phyloP scores from a whole-genome alignment of 139 green algal species.

The Raphidocelis subcapitata region DNA sequence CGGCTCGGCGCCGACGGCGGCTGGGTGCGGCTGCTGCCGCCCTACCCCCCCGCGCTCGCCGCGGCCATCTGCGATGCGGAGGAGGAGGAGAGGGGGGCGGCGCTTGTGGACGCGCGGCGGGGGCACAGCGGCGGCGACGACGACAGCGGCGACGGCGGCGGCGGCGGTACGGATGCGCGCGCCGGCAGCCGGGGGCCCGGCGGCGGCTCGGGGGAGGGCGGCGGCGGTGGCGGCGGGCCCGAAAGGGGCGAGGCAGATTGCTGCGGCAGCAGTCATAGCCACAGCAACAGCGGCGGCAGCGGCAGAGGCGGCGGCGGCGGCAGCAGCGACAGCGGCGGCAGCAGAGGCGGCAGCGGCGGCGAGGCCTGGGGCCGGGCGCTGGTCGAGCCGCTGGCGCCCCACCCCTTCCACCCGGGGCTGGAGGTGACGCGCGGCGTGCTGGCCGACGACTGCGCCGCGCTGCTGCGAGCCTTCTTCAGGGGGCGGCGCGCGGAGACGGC shows the following conservation, averaged over 20 bases:
- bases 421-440: conserved; percentile 60
- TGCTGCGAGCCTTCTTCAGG: conserved; percentile 75
- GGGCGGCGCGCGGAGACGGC: conserved; percentile 19
- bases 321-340: not conserved
- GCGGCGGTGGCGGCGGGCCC: not conserved
- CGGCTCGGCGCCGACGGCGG: conserved; percentile 84
- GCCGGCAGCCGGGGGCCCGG: too few relatives aligned
- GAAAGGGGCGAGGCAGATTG: not conserved
- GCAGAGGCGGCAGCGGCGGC: not conserved
- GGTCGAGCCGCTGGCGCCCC: conserved; percentile 7
- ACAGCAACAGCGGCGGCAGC: conserved; percentile 12
- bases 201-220: not conserved
- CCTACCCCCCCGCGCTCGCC: not conserved
- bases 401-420: conserved; percentile 70
- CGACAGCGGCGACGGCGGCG: not conserved
- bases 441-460: conserved; percentile 50
- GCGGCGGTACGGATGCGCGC: not conserved
- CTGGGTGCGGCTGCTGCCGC: conserved; percentile 76
- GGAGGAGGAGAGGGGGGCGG: too few relatives aligned
- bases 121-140: not conserved
- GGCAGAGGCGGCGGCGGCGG: not conserved
- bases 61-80: too few relatives aligned
- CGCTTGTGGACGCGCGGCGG: too few relatives aligned
- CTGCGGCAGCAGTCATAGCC: not conserved
- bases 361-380: not conserved